Evolutionary conservation across 2,329 filamentous ascomycete species (phyloP).

Genomic region (Allantophomopsis cytisporea): DNA sequence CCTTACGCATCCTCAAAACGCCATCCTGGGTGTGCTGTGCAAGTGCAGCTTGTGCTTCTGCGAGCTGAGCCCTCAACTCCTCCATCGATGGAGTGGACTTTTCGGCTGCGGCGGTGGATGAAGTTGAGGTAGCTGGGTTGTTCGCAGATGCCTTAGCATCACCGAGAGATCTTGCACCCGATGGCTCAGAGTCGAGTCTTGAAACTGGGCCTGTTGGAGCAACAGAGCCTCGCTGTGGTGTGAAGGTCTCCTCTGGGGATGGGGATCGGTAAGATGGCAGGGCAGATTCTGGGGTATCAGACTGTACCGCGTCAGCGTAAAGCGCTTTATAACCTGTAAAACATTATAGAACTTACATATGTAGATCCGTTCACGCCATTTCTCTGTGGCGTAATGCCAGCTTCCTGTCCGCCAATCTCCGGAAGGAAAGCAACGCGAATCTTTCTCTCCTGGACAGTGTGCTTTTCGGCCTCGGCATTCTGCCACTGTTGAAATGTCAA

Average conservation of each 20-base stretch:
- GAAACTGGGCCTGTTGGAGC: slow-evolving; percentile 14
- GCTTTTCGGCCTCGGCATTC: slow-evolving; percentile 60
- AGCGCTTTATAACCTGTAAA: neutral
- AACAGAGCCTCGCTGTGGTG: slow-evolving; percentile 15
- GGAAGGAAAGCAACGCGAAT: slow-evolving; percentile 82
- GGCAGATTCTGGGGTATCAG: slow-evolving; percentile 10
- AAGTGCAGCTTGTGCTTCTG: slow-evolving; percentile 63
- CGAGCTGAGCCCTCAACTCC: slow-evolving; percentile 60
- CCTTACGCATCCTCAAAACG: slow-evolving; percentile 70
- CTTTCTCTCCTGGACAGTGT: slow-evolving; percentile 79
- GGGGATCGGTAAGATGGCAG: slow-evolving; percentile 42
- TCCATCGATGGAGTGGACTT: slow-evolving; percentile 26
- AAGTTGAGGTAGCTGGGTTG: slow-evolving; percentile 12
- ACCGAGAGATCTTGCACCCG: slow-evolving; percentile 22
- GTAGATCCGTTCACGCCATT: slow-evolving; percentile 12
- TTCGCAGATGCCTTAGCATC: slow-evolving; percentile 18
- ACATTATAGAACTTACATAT: slow-evolving; percentile 2
- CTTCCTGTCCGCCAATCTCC: slow-evolving; percentile 30
- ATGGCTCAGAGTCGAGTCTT: slow-evolving; percentile 15
- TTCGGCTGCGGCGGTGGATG: slow-evolving; percentile 30
- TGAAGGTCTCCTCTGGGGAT: slow-evolving; percentile 24
- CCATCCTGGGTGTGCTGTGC: slow-evolving; percentile 54
- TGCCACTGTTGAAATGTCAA: slow-evolving; percentile 36
- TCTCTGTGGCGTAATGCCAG: slow-evolving; percentile 13
- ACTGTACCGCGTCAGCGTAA: slow-evolving; percentile 3